phyloP scores from a whole-genome alignment of 192 early-diverging fungal genomes.

The Chytriomyces sp. region DNA sequence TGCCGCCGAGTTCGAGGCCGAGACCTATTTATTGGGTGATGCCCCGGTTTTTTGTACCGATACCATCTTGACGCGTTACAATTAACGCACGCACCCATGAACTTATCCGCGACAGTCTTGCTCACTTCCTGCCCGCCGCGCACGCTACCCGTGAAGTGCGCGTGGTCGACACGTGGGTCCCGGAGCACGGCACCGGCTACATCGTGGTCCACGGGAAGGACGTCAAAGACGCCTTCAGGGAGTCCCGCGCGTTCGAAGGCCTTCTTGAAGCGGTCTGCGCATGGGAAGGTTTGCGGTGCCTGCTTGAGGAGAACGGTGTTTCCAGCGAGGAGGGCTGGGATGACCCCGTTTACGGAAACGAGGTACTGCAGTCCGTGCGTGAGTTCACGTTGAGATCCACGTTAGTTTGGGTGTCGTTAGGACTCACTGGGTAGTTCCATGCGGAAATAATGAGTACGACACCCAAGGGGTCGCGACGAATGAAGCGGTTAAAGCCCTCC shows the following conservation, averaged over 20 bases:
- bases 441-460: constrained; percentile 66
- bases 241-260: constrained; percentile 70
- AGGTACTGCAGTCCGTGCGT: constrained; percentile 54
- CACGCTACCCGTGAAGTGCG: constrained; percentile 80
- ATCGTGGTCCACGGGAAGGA: constrained; percentile 38
- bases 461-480: constrained; percentile 73
- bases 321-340: constrained; percentile 78
- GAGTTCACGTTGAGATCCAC: no score
- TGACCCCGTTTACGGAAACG: constrained; percentile 72
- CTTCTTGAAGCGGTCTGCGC: constrained; percentile 68
- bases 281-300: constrained; percentile 78
- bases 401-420: no score
- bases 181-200: constrained; percentile 56
- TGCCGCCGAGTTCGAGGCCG: constrained; percentile 81
- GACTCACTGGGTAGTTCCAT: constrained; percentile 75
- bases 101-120: constrained; percentile 53
- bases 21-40: constrained; percentile 44
- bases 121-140: constrained; percentile 69
- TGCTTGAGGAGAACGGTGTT: constrained; percentile 79
- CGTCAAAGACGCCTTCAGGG: constrained; percentile 69
- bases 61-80: background rate
- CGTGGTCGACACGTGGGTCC: constrained; percentile 63
- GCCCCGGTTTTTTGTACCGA: background rate
- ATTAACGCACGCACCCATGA: constrained; percentile 51
- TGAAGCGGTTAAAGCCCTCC: constrained; percentile 63